Conservation (phyloP, 306 rosid species). For the Betula pendula region DNA sequence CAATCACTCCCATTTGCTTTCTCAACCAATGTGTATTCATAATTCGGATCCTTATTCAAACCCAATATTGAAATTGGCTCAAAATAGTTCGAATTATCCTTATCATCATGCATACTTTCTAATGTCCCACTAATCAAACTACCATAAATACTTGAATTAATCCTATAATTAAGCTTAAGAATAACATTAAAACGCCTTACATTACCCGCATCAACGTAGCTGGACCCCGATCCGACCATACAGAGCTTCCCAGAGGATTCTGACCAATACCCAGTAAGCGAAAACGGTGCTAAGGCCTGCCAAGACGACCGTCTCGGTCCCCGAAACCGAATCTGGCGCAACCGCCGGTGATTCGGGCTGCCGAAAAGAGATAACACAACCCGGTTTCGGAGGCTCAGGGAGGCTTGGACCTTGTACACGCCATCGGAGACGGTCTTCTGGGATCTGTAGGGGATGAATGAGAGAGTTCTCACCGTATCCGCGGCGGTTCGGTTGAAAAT, state of each 20-base stretch:
- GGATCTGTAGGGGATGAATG: slow-evolving; percentile 27
- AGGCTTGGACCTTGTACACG: slow-evolving; percentile 38
- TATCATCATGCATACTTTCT: slow-evolving; percentile 57
- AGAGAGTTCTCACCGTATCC: slow-evolving; percentile 2
- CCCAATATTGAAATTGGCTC: slow-evolving; percentile 58
- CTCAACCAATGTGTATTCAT: slow-evolving; percentile 46
- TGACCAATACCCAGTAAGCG: slow-evolving; percentile 61
- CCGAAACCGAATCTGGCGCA: slow-evolving; percentile 37
- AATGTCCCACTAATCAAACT: slow-evolving; percentile 67
- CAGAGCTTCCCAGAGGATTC: slow-evolving; percentile 68
- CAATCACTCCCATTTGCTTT: slow-evolving; percentile 39
- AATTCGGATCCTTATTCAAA: slow-evolving; percentile 40
- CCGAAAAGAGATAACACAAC: background rate
- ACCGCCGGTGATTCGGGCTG: slow-evolving; percentile 27
- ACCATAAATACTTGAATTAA: slow-evolving; percentile 32
- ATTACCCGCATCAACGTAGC: slow-evolving; percentile 17
- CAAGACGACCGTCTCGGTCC: slow-evolving; percentile 32
- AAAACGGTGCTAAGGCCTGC: slow-evolving; percentile 26
- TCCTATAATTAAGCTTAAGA: slow-evolving; percentile 67
- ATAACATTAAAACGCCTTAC: slow-evolving; percentile 34
- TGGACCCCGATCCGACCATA: slow-evolving; percentile 59
- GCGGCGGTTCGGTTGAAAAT: slow-evolving; percentile 37
- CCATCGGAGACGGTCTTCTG: slow-evolving; percentile 34
- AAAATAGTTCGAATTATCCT: slow-evolving; percentile 33
- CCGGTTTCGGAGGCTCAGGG: slow-evolving; percentile 34